Conservation (phyloP, 768 basidiomycete species). For the Boletus subcaerulescens region DNA sequence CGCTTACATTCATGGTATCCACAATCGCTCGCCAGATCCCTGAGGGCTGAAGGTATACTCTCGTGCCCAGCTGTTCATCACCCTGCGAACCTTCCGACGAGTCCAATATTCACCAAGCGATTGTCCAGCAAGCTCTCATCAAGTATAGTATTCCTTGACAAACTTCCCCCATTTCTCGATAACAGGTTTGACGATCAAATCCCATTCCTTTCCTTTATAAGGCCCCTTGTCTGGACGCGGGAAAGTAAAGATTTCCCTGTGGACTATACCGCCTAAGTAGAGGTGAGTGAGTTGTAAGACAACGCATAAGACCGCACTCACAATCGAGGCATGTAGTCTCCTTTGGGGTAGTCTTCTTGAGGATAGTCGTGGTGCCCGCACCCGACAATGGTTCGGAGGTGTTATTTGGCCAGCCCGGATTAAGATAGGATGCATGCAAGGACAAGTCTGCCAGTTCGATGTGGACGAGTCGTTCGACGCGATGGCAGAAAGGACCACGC, state of each 20-base stretch:
- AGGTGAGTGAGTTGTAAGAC: conserved; percentile 6
- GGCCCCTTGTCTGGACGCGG: conserved; percentile 48
- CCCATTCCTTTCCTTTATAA: conserved; percentile 70
- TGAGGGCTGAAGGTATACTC: neutral
- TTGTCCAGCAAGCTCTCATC: conserved; percentile 6
- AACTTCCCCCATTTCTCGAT: conserved; percentile 78
- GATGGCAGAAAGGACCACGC: conserved; percentile 65
- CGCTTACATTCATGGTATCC: conserved; percentile 1
- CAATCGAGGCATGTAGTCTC: conserved; percentile 41
- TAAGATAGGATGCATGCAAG: conserved; percentile 56
- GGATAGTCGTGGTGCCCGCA: neutral
- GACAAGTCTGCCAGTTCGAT: conserved; percentile 74
- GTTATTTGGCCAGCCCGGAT: conserved; percentile 45
- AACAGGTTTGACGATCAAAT: conserved; percentile 67
- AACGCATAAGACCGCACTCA: conserved; percentile 25
- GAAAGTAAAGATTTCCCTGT: conserved; percentile 82
- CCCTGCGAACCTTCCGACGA: neutral
- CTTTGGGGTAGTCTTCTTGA: conserved; percentile 20
- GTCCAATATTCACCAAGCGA: neutral
- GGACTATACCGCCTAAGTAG: conserved; percentile 49
- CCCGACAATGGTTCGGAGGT: conserved; percentile 17
- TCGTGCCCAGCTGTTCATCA: neutral
- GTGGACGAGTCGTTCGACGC: conserved; percentile 76
- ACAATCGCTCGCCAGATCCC: neutral
- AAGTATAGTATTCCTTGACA: conserved; percentile 35